Percentiles rank a stretch among this genome's conserved stretches.
phyloP scores from a whole-genome alignment of 1,139 yeast species.

The Pichia norvegensis region DNA sequence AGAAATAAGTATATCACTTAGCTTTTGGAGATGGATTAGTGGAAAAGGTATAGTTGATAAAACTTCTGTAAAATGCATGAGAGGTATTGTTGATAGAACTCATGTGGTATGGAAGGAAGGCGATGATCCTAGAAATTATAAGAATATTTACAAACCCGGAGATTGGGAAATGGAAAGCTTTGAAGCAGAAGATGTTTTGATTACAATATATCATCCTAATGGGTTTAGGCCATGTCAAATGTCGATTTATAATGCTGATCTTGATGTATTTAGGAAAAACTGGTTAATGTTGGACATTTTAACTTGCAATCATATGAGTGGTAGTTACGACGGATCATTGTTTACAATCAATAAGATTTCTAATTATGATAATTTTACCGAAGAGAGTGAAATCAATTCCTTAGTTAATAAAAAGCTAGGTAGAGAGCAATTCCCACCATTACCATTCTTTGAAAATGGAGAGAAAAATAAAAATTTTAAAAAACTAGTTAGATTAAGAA shows the following conservation, averaged over 20 bases:
- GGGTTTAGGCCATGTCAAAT: constrained; percentile 79
- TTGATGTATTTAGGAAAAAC: constrained; percentile 74
- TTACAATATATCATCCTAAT: constrained; percentile 74
- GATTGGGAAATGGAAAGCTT: constrained; percentile 88
- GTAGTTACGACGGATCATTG: constrained; percentile 85
- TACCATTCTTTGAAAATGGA: constrained; percentile 5
- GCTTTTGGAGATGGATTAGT: constrained; percentile 79
- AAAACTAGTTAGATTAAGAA: constrained; percentile 68
- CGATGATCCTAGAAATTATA: constrained; percentile 77
- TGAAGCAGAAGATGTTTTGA: constrained; percentile 74
- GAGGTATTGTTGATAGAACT: constrained; percentile 89
- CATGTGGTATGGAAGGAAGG: constrained; percentile 77
- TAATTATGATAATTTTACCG: constrained; percentile 38
- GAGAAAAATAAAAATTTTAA: constrained; percentile 37
- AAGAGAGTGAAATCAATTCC: constrained; percentile 21
- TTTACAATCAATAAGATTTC: constrained; percentile 85
- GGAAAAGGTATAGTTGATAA: constrained; percentile 85
- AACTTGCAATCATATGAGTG: constrained; percentile 79
- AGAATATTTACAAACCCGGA: constrained; percentile 68
- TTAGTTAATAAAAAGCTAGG: constrained; percentile 19
- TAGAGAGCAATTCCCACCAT: constrained; percentile 13
- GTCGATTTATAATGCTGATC: constrained; percentile 77
- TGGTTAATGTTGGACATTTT: constrained; percentile 87
- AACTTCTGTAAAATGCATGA: constrained; percentile 70
- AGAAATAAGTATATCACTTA: constrained; percentile 70